Conservation (phyloP, 805 yeast genomes). For the Lipomyces japonicus region DNA sequence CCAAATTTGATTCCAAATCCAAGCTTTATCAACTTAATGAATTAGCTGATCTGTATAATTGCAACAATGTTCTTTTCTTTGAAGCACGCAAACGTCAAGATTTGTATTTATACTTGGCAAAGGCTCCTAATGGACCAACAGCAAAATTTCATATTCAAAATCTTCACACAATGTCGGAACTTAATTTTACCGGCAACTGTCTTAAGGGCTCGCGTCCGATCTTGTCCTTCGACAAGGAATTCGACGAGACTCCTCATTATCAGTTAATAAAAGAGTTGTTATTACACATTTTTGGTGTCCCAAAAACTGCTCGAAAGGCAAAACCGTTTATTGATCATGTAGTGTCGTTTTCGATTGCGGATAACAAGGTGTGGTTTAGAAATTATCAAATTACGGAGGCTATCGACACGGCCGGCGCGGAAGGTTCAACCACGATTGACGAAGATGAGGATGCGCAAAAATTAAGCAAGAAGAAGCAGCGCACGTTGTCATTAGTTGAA, state of each 20-base stretch:
- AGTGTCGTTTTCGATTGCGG: constrained; percentile 86
- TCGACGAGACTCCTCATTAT: constrained; percentile 66
- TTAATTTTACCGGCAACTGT: constrained; percentile 95
- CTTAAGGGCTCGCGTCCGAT: constrained; percentile 93
- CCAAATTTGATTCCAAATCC: constrained; percentile 90
- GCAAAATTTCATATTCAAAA: constrained; percentile 90
- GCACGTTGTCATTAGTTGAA: constrained; percentile 78
- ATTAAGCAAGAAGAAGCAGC: constrained; percentile 36
- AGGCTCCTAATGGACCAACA: constrained; percentile 98
- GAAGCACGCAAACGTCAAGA: constrained; percentile 96
- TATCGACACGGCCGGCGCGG: constrained; percentile 41
- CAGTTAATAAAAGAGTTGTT: constrained; percentile 78
- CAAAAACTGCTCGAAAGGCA: constrained; percentile 84
- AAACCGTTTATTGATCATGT: constrained; percentile 97
- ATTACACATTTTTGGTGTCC: constrained; percentile 85
- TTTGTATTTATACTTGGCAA: constrained; percentile 88
- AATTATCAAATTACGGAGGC: constrained; percentile 83
- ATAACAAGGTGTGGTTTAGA: constrained; percentile 91
- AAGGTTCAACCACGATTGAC: constrained; percentile 35
- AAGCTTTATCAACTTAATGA: constrained; percentile 85
- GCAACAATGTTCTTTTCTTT: constrained; percentile 89
- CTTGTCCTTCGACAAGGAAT: constrained; percentile 78
- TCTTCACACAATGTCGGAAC: constrained; percentile 90
- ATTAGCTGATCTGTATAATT: constrained; percentile 93
- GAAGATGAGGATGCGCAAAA: constrained; percentile 43